Conservation (phyloP, 768 basidiomycete genomes). For the Russula vinacea region DNA sequence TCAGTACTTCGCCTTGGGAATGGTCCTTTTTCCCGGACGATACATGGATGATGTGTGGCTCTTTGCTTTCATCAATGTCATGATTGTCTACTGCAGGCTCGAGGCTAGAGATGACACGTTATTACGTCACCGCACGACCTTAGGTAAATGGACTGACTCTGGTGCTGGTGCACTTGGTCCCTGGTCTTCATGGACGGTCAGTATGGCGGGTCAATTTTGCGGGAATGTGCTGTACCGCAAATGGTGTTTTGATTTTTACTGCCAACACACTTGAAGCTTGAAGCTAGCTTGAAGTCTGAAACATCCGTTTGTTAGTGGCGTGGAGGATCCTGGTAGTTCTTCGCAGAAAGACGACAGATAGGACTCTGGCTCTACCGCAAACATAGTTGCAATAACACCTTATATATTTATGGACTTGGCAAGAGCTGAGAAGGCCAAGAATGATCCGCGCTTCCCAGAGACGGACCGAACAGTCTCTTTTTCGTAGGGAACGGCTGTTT, state of each 20-base stretch:
- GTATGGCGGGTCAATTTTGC: not conserved
- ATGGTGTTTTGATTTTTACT: not conserved
- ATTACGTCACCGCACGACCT: slow-evolving; percentile 3
- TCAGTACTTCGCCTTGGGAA: not conserved
- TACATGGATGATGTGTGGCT: not conserved
- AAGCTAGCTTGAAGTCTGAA: not conserved
- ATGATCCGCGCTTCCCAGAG: slow-evolving; percentile 8
- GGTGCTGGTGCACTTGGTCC: not conserved
- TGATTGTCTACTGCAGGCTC: not conserved
- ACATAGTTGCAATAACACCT: no score
- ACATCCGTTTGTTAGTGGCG: not conserved
- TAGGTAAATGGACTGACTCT: not conserved
- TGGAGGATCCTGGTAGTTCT: not conserved
- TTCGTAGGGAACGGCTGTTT: no score
- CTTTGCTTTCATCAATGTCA: not conserved
- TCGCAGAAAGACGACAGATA: not conserved
- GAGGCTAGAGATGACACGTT: not conserved
- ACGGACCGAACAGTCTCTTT: not conserved
- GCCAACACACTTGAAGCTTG: not conserved
- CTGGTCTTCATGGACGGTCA: not conserved
- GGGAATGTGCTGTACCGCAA: not conserved
- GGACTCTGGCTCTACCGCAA: not conserved
- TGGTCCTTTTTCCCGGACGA: not conserved
- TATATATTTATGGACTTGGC: no score
- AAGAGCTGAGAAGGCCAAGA: slow-evolving; percentile 3